Evolutionary conservation across 768 basidiomycete species (phyloP).

Genomic region (Paxillus ammoniavirescens): DNA sequence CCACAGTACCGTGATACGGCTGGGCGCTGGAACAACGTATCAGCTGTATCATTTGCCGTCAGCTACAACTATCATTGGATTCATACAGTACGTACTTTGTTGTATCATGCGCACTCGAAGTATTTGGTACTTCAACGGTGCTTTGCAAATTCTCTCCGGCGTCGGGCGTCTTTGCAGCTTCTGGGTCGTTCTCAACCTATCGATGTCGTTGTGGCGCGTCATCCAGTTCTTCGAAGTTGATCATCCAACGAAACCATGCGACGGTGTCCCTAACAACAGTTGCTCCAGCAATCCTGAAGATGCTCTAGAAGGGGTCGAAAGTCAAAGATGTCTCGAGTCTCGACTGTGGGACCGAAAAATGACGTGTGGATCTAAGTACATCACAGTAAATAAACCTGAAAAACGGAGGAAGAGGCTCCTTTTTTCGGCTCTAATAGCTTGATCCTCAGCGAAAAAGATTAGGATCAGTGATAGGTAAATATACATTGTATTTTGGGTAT

Average conservation of each 20-base stretch:
- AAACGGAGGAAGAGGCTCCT: not conserved
- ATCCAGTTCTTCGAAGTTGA: too few relatives aligned
- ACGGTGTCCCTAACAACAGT: not conserved
- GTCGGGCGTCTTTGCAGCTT: not conserved
- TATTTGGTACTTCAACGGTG: not conserved
- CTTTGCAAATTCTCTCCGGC: not conserved
- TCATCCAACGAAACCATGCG: not conserved
- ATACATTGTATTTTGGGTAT: not conserved
- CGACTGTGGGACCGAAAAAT: not conserved
- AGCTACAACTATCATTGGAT: not conserved
- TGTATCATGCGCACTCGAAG: not conserved
- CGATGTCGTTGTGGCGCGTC: too few relatives aligned
- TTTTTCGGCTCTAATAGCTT: not conserved
- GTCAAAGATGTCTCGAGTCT: not conserved
- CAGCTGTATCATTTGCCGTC: conserved; percentile 5
- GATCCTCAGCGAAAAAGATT: not conserved
- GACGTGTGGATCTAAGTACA: not conserved
- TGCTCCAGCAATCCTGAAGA: not conserved
- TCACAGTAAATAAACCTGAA: not conserved
- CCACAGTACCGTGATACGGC: conserved; percentile 1
- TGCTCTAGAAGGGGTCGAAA: not conserved
- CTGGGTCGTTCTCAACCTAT: not conserved
- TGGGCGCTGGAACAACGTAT: not conserved
- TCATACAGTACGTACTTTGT: not conserved
- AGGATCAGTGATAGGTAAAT: not conserved